phyloP scores from a whole-genome alignment of 306 rosid genomes.

The Prunus davidiana region DNA sequence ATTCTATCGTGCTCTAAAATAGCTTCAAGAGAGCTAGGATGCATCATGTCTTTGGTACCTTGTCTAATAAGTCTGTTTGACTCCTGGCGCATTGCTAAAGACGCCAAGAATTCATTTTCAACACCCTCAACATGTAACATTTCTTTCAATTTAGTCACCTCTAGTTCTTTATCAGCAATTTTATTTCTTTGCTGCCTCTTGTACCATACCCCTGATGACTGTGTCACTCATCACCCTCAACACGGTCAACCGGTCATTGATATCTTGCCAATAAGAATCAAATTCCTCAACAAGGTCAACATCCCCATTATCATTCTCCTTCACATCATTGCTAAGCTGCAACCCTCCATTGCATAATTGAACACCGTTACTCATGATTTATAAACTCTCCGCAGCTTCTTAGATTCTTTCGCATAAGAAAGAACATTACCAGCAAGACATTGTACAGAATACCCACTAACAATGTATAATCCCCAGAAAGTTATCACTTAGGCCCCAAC shows the following conservation, averaged over 20 bases:
- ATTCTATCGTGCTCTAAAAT: conserved; percentile 27
- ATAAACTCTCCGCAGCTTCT: conserved; percentile 31
- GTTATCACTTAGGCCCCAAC: neutral
- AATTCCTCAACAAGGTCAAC: conserved; percentile 52
- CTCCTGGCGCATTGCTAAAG: conserved; percentile 1
- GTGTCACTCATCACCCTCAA: conserved; percentile 87
- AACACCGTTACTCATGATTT: conserved; percentile 33
- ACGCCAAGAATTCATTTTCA: conserved; percentile 13
- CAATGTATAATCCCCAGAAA: neutral
- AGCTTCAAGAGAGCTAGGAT: conserved; percentile 20
- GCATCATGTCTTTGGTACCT: neutral
- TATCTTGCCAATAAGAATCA: conserved; percentile 60
- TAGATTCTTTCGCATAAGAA: conserved; percentile 3
- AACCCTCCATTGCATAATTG: conserved; percentile 13
- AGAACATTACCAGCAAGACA: conserved; percentile 1
- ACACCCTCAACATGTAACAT: conserved; percentile 29
- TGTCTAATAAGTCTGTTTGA: conserved; percentile 7
- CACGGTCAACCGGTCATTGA: conserved; percentile 52
- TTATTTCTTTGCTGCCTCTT: conserved; percentile 69
- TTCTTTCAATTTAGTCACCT: conserved; percentile 58
- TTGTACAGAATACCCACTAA: neutral
- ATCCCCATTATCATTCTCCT: conserved; percentile 37
- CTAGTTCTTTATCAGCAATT: conserved; percentile 65
- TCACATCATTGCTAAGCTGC: conserved; percentile 28
- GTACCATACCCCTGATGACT: conserved; percentile 71